Evolutionary conservation across 345 rosid genomes (phyloP), one percentile per base, ranked within the genome.

Genomic region (Geranium brycei): DNA sequence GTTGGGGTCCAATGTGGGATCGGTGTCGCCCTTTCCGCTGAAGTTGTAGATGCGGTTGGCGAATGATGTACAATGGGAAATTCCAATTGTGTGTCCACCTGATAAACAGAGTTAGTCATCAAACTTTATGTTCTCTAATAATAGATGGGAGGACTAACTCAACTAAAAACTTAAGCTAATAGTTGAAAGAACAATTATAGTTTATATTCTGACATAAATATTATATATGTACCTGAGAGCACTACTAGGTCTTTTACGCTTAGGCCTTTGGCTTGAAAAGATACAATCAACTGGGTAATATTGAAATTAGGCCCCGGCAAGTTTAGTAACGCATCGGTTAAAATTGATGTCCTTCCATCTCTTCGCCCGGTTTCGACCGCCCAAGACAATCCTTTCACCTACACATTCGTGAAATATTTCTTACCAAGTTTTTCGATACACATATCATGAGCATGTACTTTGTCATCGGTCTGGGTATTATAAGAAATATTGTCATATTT

Each of bases 41-140:
- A 86, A 88, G 70, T 86, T 88, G 85, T 84, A 84, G 19, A 88
- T 75, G n/a, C 92, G 77, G 57, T 58, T 60, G 19, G 4, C n/a
- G 64, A 88, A 77, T 28, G 75, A 66, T 55, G 81, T 63, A 75
- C 96, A 88, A 60, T 82, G 90, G 31, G 87, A 81, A 28, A 63
- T 75, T 23, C 96, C 96, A 3, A 88, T 64, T 31, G 92, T 88
- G 65, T 88, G 96, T 3, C 74, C 85, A 18, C 87, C 95, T 85
- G n/a, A 4, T 57, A 57, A 1, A 1, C n/a, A 7, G n/a, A 57
- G 4, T 57, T 57, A 57, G 7, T 16, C 7, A 4, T 57, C 19
- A 57, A 4, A 57, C 1, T 6, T 23, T 23, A 23, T 23, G 28
- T 23, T 23, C 2, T 23, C 2, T 23, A 23, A 23, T 23, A 23